phyloP scores from a whole-genome alignment of 192 early-diverging fungal species.

The Podila horticola region DNA sequence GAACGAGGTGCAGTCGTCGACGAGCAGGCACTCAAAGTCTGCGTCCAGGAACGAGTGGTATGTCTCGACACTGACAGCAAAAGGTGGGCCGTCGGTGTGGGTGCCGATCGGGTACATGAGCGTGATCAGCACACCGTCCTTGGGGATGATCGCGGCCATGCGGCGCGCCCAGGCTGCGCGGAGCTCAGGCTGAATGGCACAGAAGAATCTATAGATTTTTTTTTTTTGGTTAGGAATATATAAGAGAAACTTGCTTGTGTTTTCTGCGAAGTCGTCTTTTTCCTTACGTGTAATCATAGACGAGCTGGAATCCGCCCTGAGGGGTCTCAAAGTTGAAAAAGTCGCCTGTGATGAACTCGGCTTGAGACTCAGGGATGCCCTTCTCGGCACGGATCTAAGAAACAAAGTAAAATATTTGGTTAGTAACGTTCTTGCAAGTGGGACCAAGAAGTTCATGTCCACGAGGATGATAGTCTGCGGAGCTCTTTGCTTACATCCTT shows the following conservation, averaged over 20 bases:
- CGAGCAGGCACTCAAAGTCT: conserved; percentile 72
- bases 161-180: conserved; percentile 71
- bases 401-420: background rate
- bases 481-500: conserved; percentile 29
- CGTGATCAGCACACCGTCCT: conserved; percentile 76
- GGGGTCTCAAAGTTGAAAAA: conserved; percentile 78
- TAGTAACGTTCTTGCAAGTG: background rate
- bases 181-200: conserved; percentile 74
- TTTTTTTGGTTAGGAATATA: background rate
- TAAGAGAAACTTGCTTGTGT: background rate
- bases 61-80: conserved; percentile 66
- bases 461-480: background rate
- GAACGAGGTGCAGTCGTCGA: conserved; percentile 69
- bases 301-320: conserved; percentile 69
- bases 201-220: conserved; percentile 70
- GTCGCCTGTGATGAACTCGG: conserved; percentile 67
- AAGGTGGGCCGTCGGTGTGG: conserved; percentile 80
- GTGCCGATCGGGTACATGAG: conserved; percentile 82
- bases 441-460: background rate
- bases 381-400: conserved; percentile 36
- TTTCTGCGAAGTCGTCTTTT: background rate
- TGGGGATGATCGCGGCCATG: conserved; percentile 70
- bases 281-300: conserved; percentile 84
- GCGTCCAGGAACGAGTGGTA: conserved; percentile 66
- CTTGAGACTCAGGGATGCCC: conserved; percentile 50